A percentile compares a stretch with the other conserved stretches of the same genome.
Evolutionary conservation across 2,329 filamentous ascomycete genomes (phyloP).

Genomic region (Penicillium expansum): DNA sequence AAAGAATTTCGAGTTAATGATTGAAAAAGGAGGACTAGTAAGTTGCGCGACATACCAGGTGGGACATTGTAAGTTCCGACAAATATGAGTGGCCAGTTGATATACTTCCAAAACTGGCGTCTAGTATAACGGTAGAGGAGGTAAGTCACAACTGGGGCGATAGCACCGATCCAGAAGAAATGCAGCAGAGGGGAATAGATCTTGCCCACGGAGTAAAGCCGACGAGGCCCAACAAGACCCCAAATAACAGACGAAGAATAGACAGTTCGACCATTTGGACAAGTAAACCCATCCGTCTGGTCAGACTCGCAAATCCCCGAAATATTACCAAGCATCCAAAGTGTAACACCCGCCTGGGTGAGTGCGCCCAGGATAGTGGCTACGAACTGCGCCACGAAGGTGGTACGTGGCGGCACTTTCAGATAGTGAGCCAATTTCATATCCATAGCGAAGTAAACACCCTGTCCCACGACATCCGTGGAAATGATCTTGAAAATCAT

Average conservation of each 20-base stretch:
- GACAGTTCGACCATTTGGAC: constrained; percentile 50
- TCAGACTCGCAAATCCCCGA: constrained; percentile 41
- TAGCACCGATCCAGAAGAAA: constrained; percentile 53
- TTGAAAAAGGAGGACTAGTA: background rate
- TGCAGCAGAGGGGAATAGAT: constrained; percentile 51
- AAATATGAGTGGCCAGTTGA: constrained; percentile 35
- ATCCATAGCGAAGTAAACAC: constrained; percentile 49
- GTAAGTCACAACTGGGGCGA: constrained; percentile 21
- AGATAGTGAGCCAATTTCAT: constrained; percentile 54
- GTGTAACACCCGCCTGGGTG: constrained; percentile 38
- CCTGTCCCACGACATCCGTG: constrained; percentile 46
- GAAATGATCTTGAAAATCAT: too few relatives aligned
- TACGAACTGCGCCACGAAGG: constrained; percentile 50
- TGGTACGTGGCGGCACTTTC: constrained; percentile 49
- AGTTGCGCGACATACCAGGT: too few relatives aligned
- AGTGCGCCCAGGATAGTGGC: constrained; percentile 51
- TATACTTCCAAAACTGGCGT: constrained; percentile 36
- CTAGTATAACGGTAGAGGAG: constrained; percentile 27
- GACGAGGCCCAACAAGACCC: constrained; percentile 52
- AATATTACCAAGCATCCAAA: constrained; percentile 43
- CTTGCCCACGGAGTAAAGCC: constrained; percentile 48
- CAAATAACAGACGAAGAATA: constrained; percentile 52
- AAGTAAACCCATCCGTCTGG: constrained; percentile 49
- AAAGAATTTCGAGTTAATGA: background rate
- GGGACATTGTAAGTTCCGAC: too few relatives aligned